Evolutionary conservation across 2,329 filamentous ascomycete genomes (phyloP).

Genomic region (Nannizziopsis arthrosporioides): DNA sequence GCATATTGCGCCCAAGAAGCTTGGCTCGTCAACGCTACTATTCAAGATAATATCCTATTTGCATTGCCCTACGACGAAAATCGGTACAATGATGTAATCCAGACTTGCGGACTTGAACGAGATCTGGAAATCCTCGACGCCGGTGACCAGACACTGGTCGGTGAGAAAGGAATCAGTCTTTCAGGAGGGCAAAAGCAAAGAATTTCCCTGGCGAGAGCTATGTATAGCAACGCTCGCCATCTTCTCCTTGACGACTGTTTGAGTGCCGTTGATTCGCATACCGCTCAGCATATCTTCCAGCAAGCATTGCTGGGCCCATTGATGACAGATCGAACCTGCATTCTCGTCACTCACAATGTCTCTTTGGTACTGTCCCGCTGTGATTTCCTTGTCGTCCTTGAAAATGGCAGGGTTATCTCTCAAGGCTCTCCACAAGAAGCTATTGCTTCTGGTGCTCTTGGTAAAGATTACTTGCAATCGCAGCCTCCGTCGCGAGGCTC

Average conservation of each 20-base stretch:
- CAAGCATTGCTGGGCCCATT: conserved; percentile 81
- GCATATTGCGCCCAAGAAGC: conserved; percentile 95
- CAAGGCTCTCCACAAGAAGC: conserved; percentile 71
- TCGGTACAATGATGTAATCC: conserved; percentile 76
- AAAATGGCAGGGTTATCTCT: conserved; percentile 67
- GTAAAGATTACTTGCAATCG: conserved; percentile 72
- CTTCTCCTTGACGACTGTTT: conserved; percentile 88
- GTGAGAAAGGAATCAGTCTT: conserved; percentile 92
- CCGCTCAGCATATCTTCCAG: conserved; percentile 94
- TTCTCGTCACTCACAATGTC: conserved; percentile 91
- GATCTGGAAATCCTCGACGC: conserved; percentile 86
- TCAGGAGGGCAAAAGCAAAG: conserved; percentile 97
- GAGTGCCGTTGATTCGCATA: conserved; percentile 93
- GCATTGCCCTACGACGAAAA: conserved; percentile 66
- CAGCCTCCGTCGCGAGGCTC: conserved; percentile 60
- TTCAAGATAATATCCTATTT: conserved; percentile 93
- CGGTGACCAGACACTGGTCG: conserved; percentile 86
- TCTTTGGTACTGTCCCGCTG: conserved; percentile 73
- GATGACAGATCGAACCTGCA: conserved; percentile 81
- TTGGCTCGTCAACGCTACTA: conserved; percentile 91
- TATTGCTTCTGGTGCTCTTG: conserved; percentile 75
- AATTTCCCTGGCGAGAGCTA: conserved; percentile 86
- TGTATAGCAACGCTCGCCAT: conserved; percentile 92
- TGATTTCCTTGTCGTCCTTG: conserved; percentile 69
- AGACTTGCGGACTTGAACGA: conserved; percentile 80